A percentile compares a stretch with the other conserved stretches of the same genome.
Evolutionary conservation across 169 alveolate species (phyloP).

Genomic region (Plasmodium falciparum): DNA sequence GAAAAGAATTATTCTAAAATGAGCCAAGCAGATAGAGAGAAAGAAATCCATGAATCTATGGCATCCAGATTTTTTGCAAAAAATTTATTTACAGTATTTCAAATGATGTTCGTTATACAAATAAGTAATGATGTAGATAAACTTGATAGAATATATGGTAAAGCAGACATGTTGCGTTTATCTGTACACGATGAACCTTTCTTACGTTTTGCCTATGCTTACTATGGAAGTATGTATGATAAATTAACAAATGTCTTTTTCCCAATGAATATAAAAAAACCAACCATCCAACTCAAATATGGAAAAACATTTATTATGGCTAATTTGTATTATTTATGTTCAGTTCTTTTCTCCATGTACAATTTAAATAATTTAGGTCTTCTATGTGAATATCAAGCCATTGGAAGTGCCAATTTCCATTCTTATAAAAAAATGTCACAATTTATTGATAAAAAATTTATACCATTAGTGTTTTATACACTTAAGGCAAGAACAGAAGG

Average conservation of each 20-base stretch:
- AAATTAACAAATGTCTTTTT: conserved; percentile 34
- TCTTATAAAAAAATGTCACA: conserved; percentile 26
- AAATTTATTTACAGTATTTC: conserved; percentile 45
- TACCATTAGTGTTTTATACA: conserved; percentile 12
- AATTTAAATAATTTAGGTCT: conserved; percentile 39
- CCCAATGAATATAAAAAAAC: conserved; percentile 60
- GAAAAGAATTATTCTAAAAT: conserved; percentile 29
- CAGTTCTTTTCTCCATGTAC: conserved; percentile 18
- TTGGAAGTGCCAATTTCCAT: conserved; percentile 24
- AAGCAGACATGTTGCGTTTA: conserved; percentile 27
- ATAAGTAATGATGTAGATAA: conserved; percentile 44
- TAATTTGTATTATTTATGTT: conserved; percentile 31
- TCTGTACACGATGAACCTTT: conserved; percentile 56
- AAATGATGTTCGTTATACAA: conserved; percentile 43
- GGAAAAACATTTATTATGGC: conserved; percentile 73
- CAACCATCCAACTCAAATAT: conserved; percentile 36
- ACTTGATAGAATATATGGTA: conserved; percentile 42
- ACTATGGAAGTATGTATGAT: conserved; percentile 45
- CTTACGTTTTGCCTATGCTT: conserved; percentile 24
- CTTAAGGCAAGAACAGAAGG: background rate
- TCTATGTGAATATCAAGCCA: conserved; percentile 58
- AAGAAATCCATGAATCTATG: conserved; percentile 47
- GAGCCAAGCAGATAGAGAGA: conserved; percentile 3
- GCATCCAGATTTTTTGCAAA: conserved; percentile 64
- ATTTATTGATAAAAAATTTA: conserved; percentile 40